Base-by-base conservation (phyloP, 2,329 filamentous ascomycete species). In the Fusarium albosuccineum region DNA sequence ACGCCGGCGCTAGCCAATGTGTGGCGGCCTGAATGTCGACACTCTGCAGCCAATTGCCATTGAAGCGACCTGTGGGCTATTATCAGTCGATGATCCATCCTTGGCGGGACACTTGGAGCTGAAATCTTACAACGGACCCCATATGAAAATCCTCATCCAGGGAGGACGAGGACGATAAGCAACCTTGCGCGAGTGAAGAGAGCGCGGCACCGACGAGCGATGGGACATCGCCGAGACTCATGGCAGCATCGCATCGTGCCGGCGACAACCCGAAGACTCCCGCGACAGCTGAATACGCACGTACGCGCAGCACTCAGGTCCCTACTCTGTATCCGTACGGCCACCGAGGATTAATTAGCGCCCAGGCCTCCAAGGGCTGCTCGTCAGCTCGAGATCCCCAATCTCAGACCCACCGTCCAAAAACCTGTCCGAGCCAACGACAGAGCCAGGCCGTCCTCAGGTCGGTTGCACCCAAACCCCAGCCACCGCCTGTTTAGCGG, bases 401-500 rank as follows among this genome's bases (percentile, higher is more conserved):
- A 73, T 73, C 59, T 73, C 53, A 59, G 66, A 62, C 59, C 66
- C 57, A 55, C 56, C 48, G 46, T 8, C 11, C 27, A 17, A 57
- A 34, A 51, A 29, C 40, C 26, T 40, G 58, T 57, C 62, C 60
- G 54, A 67, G 60, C 70, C 68, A 71, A 71, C 65, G 61, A 70
- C 64, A 30, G 55, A 55, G 67, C 50, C 53, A 67, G 62, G 62
- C 60, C 60, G 65, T 52, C 60, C 50, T 54, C 33, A 17, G 17
- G 44, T 68, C 63, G 55, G 67, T 48, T 57, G 63, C 60, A 60
- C 60, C 54, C 56, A 53, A 56, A 62, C 68, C 71, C 73, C 73
- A 74, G 73, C 73, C 73, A 74, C 73, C 73, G 71, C 70, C 69
- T 68, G 61, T 68, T 70, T 73, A 73, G 72, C 68, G 66, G 64